Conservation (phyloP, 75 land plant genomes). For the Pseudotsuga menziesii region DNA sequence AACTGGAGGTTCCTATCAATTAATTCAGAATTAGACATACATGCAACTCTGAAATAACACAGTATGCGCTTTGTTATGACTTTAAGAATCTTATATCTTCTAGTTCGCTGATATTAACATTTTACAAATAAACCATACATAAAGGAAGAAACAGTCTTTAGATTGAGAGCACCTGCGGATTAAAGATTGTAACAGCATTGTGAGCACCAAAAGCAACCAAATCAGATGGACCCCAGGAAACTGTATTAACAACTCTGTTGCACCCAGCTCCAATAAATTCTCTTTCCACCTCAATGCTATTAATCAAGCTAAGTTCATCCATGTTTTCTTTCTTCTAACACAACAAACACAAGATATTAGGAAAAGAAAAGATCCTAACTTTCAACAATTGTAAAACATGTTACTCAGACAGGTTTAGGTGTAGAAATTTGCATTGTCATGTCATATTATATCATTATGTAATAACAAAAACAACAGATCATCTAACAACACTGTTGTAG, state of each 20-base stretch:
- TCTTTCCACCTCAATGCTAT: slow-evolving; percentile 33
- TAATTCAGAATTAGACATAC: too few relatives aligned
- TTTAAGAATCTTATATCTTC: not conserved
- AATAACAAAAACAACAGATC: too few relatives aligned
- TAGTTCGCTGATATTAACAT: not conserved
- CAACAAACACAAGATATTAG: not conserved
- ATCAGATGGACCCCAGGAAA: slow-evolving; percentile 77
- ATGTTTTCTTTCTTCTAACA: slow-evolving; percentile 5
- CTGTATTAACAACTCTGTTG: slow-evolving; percentile 83
- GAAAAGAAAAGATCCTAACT: not conserved
- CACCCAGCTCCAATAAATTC: slow-evolving; percentile 88
- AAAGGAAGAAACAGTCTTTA: not conserved
- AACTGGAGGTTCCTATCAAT: slow-evolving; percentile 1
- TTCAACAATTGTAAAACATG: not conserved
- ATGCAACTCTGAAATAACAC: not conserved
- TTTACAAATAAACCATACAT: not conserved
- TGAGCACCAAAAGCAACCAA: slow-evolving; percentile 92
- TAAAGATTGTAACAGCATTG: slow-evolving; percentile 85
- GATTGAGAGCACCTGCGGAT: slow-evolving; percentile 54
- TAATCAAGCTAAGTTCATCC: not conserved
- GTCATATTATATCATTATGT: too few relatives aligned
- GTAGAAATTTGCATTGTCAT: not conserved
- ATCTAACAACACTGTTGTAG: too few relatives aligned
- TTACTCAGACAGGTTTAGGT: not conserved
- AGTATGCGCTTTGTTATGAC: not conserved